Evolutionary conservation across 176 grass and related monocot species (phyloP), one percentile per base, ranked within the genome.

Genomic region (Pontederia crassipes): DNA sequence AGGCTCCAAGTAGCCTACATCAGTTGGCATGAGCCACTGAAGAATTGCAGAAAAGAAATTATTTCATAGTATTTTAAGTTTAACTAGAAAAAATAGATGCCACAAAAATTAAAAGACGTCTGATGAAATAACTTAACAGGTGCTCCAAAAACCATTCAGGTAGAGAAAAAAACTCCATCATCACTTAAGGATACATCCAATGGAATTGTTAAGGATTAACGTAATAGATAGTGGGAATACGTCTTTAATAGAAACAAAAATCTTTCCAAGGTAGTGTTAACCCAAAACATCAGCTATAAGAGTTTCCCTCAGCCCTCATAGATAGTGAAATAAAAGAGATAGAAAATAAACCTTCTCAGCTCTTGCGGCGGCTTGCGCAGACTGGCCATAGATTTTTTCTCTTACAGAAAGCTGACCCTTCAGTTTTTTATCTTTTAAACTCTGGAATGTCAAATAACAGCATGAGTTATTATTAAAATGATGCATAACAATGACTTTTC

Each of bases 1-100:
- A 28, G 79, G 75, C 28, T 83, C 89, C 81, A 95, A 81, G 72
- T 70, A 75, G 14, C 90, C 90, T 40, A 18, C 80, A 66, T 86
- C 82, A 14, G 61, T 65, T 57, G 85, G 85, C 81, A 81, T 73
- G 62, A 95, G 67, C 85, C 85, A 95, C 90, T 95, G 82, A 74
- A 81, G 64, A 64, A 66, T 16, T 47, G 65, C 28, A 45, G 45
- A 64, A 15, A 6, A 83, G 16, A 67, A 60, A 69, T 58, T 81
- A 8, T 55, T 63, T 32, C 49, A 71, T 46, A 28, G 49, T 71
- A 28, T 17, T 71, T 18, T 52, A 51, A 8, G 64, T 12, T 59
- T 12, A 28, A 11, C 54, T 7, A 50, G 18, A 68, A 52, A 17
- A 35, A 57, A 48, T 82, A 24, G 2, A 56, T 58, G 13, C 17